phyloP scores from a whole-genome alignment of 2,329 filamentous ascomycete species.

The Parafenestella ontariensis region DNA sequence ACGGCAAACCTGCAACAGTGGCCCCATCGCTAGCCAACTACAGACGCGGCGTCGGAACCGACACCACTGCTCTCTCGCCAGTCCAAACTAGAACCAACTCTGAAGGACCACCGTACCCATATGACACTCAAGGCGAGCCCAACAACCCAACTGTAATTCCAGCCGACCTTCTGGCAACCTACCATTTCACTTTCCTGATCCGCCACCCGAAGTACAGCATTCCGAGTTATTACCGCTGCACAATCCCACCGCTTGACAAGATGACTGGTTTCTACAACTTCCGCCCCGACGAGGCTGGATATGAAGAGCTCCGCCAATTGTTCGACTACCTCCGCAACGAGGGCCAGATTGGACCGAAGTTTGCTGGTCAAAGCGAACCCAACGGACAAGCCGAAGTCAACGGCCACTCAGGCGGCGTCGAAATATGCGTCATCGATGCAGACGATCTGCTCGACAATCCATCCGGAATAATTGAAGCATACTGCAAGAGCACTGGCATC shows the following conservation, averaged over 20 bases:
- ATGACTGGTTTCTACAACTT: conserved; percentile 88
- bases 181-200: conserved; percentile 97
- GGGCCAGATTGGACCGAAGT: conserved; percentile 72
- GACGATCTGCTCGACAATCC: conserved; percentile 93
- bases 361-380: conserved; percentile 57
- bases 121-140: conserved; percentile 65
- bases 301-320: conserved; percentile 82
- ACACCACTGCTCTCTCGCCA: conserved; percentile 44
- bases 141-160: conserved; percentile 89
- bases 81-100: conserved; percentile 38
- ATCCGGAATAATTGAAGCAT: conserved; percentile 74
- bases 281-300: conserved; percentile 87
- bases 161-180: conserved; percentile 72
- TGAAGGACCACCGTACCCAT: conserved; percentile 61
- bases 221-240: conserved; percentile 94
- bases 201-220: conserved; percentile 92
- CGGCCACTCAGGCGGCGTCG: conserved; percentile 54
- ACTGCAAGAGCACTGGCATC: conserved; percentile 82
- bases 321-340: conserved; percentile 82
- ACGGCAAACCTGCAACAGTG: conserved; percentile 70
- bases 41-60: conserved; percentile 67
- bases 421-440: conserved; percentile 88
- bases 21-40: conserved; percentile 75
- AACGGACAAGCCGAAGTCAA: conserved; percentile 43
- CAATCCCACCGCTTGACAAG: conserved; percentile 81